phyloP scores from a whole-genome alignment of 306 rosid genomes.

The Gastrolobium bilobum region DNA sequence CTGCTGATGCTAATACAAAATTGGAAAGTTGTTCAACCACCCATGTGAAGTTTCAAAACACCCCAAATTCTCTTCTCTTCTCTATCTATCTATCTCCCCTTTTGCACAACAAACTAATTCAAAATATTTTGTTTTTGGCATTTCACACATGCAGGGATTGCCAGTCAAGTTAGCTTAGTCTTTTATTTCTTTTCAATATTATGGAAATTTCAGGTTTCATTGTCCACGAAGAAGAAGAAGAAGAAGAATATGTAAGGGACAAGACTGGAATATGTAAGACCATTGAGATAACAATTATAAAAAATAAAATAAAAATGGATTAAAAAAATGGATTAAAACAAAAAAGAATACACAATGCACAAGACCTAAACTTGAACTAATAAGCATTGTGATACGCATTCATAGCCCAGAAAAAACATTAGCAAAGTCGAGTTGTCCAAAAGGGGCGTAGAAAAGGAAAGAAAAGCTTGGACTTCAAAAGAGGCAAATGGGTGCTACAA shows the following conservation, averaged over 20 bases:
- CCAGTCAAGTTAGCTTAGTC: conserved; percentile 4
- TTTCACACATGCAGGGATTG: conserved; percentile 7
- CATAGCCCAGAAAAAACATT: neutral
- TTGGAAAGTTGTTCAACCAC: neutral
- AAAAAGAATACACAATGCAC: neutral
- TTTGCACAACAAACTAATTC: conserved; percentile 15
- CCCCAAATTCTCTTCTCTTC: conserved; percentile 6
- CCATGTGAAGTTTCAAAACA: conserved; percentile 28
- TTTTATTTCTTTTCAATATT: neutral
- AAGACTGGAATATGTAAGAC: neutral
- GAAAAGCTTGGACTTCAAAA: conserved; percentile 11
- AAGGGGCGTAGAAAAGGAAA: neutral
- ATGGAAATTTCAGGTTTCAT: neutral
- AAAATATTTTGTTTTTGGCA: neutral
- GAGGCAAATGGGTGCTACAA: neutral
- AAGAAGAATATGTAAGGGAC: neutral
- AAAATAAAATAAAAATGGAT: neutral
- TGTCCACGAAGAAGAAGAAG: conserved; percentile 19
- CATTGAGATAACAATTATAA: conserved; percentile 1
- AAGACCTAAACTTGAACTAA: conserved; percentile 31
- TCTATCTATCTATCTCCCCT: neutral
- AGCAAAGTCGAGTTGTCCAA: neutral
- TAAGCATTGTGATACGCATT: conserved; percentile 6
- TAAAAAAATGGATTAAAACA: neutral
- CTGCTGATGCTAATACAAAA: conserved; percentile 11